A percentile compares a stretch with the other conserved stretches of the same genome.
Conservation (phyloP, 805 yeast species). For the Myxozyma vanderwaltii region DNA sequence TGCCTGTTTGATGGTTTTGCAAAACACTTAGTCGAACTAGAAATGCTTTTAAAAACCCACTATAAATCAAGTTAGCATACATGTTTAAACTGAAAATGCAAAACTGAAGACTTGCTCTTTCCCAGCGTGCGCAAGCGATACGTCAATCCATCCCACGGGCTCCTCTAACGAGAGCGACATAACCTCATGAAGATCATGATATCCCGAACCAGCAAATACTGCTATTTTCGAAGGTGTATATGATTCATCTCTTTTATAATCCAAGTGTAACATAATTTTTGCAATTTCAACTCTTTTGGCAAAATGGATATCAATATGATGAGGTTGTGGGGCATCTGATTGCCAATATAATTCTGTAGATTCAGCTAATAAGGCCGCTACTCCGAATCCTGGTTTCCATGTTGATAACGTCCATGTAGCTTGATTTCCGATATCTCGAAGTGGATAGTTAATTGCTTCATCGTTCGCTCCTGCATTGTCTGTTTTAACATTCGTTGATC, state of each 20-base stretch:
- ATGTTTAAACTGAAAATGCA: not conserved
- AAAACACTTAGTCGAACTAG: conserved; percentile 61
- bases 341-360: conserved; percentile 84
- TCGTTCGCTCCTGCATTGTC: not conserved
- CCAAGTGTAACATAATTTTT: conserved; percentile 69
- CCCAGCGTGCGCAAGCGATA: conserved; percentile 58
- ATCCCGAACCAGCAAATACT: conserved; percentile 74
- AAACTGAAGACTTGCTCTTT: conserved; percentile 42
- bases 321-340: conserved; percentile 91
- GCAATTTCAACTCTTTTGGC: conserved; percentile 72
- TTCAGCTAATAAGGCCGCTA: conserved; percentile 65
- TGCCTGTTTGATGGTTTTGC: conserved; percentile 91
- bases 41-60: conserved; percentile 64
- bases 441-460: not conserved
- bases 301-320: conserved; percentile 74
- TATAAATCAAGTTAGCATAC: not conserved
- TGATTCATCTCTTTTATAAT: conserved; percentile 77
- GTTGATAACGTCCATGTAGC: conserved; percentile 88
- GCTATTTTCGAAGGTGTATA: conserved; percentile 80
- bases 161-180: conserved; percentile 58
- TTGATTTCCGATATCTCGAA: conserved; percentile 67
- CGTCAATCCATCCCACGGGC: conserved; percentile 79
- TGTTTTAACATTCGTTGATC: not conserved
- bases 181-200: conserved; percentile 74
- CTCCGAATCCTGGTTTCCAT: conserved; percentile 68